Evolutionary conservation across 768 basidiomycete genomes (phyloP), one percentile per base, ranked within the genome.

Genomic region (Heimioporus sp.): DNA sequence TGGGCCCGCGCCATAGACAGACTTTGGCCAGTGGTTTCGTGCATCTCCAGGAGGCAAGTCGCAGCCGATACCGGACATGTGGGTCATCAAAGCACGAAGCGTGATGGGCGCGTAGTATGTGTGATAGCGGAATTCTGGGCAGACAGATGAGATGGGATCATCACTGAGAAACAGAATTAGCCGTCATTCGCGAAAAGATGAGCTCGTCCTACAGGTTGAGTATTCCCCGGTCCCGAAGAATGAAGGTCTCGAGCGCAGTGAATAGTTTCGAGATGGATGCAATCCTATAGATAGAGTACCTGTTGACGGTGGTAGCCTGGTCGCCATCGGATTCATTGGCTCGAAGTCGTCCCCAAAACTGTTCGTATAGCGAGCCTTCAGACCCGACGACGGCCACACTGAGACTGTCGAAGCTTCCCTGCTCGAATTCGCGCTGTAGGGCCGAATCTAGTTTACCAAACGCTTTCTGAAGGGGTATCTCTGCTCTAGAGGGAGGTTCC

Each of bases 221-320:
- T 2, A 57, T 55, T 3, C 80, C 80, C 41, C 69, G 69, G 55
- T 81, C 75, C 35, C 75, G 72, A 20, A 82, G 64, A 11, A 82
- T 72, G 37, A 78, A 58, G 0, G 76, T 78, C 56, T 82, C 77
- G 5, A 80, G 55, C 0, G 73, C 72, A 4, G 74, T 72, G 56
- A 81, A 80, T 51, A 81, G 63, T 62, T 82, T 83, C 7, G 76
- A 73, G 49, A 79, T 73, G 37, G 76, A 79, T 2, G 79, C 80
- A 21, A 81, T 66, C 24, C 82, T 71, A 55, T 81, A 82, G 44
- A 79, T 71, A 0, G 79, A 75, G 57, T 80, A 60, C 46, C 72
- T 67, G n/a, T 73, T 63, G 1, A 76, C 70, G 0, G 59, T 61
- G 5, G 57, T 56, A 10, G 51, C 53, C 7, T 58, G 46, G 16